Percentiles rank a stretch among this genome's conserved stretches.
These are phyloP conservation scores for Gynostemma pentaphyllum DNA, from an alignment of 306 rosid genomes.

Conservation along the genomic window DNA sequence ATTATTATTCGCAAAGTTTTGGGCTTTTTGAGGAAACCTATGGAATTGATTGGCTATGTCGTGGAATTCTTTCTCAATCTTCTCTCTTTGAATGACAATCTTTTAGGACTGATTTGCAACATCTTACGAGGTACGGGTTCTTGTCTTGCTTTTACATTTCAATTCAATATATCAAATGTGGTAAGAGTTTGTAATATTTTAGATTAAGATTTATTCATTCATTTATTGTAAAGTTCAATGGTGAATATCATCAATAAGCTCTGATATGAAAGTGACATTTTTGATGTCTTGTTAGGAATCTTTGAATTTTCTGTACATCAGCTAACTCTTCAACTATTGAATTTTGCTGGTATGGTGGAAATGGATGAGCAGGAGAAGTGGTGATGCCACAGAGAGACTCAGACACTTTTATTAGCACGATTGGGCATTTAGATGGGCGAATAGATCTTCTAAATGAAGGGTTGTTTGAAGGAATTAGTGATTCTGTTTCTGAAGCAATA, in stretches of 20 bases:
- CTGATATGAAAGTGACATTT: not conserved
- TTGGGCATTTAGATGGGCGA: constrained; percentile 56
- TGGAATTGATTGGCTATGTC: constrained; percentile 47
- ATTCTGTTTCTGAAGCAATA: constrained; percentile 13
- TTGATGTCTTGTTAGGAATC: not conserved
- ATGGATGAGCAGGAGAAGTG: constrained; percentile 39
- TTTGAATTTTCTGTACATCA: not conserved
- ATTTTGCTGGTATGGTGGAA: constrained; percentile 4
- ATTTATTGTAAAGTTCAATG: not conserved
- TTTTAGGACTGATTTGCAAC: constrained; percentile 38
- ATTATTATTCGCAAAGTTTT: constrained; percentile 38
- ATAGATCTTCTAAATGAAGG: constrained; percentile 25
- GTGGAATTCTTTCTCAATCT: constrained; percentile 64
- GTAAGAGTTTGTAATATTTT: too few species aligned
- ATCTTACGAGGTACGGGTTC: constrained; percentile 31
- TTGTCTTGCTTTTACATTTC: not conserved
- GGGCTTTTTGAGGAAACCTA: constrained; percentile 36
- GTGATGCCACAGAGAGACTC: constrained; percentile 49
- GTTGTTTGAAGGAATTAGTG: constrained; percentile 13
- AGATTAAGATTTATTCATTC: not conserved
- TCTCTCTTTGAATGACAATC: constrained; percentile 38
- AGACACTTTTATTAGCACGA: constrained; percentile 47
- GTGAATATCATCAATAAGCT: not conserved
- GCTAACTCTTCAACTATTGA: not conserved
- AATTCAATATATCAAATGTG: not conserved